Conservation (phyloP, 352 stramenopile genomes). For the Pythium myriotylum region DNA sequence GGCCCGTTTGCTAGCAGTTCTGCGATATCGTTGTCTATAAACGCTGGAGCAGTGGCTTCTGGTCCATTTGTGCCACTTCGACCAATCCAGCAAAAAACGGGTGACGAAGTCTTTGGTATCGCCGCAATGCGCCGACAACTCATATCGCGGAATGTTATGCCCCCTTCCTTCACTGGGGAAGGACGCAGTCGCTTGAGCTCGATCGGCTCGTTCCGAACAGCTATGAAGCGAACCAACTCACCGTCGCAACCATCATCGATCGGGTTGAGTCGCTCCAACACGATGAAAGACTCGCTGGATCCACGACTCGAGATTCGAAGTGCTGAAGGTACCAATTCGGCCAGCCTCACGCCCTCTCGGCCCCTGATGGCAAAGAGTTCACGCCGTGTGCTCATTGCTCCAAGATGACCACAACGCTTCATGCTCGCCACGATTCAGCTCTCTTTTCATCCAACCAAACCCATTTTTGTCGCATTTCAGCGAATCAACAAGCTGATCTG, state of each 20-base stretch:
- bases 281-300: background rate
- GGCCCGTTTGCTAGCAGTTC: too few species aligned
- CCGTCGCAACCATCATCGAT: background rate
- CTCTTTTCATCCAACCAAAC: background rate
- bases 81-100: conserved; percentile 32
- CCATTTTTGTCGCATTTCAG: background rate
- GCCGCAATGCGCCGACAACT: conserved; percentile 5
- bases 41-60: background rate
- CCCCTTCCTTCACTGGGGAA: background rate
- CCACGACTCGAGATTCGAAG: conserved; percentile 1
- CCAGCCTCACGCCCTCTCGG: background rate
- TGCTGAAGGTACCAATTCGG: background rate
- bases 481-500: background rate
- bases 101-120: conserved; percentile 33
- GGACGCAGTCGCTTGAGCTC: conserved; percentile 18
- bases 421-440: background rate
- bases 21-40: too few species aligned
- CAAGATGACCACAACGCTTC: conserved; percentile 7
- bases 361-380: conserved; percentile 12
- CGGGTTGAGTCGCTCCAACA: background rate
- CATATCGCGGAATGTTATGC: background rate
- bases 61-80: conserved; percentile 27
- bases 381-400: background rate
- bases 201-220: conserved; percentile 29
- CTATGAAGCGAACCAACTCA: conserved; percentile 15